phyloP scores from a whole-genome alignment of 306 rosid species.

The Carpinus fangiana region DNA sequence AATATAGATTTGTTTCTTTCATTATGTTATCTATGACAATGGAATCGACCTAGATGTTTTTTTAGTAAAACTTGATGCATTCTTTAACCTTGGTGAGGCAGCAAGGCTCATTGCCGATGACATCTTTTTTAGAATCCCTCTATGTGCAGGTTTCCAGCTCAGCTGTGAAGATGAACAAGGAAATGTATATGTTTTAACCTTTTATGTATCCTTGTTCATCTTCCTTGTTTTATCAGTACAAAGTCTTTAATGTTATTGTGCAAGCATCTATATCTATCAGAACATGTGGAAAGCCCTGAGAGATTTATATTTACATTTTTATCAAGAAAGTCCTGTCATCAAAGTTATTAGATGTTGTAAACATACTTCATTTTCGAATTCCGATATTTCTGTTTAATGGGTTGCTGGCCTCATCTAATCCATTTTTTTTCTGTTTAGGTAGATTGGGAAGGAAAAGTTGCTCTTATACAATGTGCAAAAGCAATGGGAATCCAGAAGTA shows the following conservation, averaged over 20 bases:
- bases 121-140: background rate
- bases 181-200: background rate
- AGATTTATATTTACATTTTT: background rate
- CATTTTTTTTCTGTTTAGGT: slow-evolving; percentile 56
- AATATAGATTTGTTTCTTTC: background rate
- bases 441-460: slow-evolving; percentile 99
- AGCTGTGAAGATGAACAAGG: background rate
- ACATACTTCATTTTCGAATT: background rate
- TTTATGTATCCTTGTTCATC: background rate
- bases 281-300: background rate
- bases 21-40: background rate
- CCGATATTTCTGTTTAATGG: background rate
- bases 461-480: slow-evolving; percentile 91
- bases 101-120: background rate
- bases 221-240: background rate
- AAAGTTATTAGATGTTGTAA: background rate
- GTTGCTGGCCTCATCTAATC: slow-evolving; percentile 33
- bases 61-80: background rate
- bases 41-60: background rate
- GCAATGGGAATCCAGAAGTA: slow-evolving; percentile 98
- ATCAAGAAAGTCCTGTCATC: background rate
- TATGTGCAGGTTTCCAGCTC: background rate
- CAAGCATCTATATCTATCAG: background rate
- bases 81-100: background rate
- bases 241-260: background rate